These are phyloP conservation scores for Murraya paniculata DNA, from an alignment of 345 rosid species.

Conservation along the genomic window DNA sequence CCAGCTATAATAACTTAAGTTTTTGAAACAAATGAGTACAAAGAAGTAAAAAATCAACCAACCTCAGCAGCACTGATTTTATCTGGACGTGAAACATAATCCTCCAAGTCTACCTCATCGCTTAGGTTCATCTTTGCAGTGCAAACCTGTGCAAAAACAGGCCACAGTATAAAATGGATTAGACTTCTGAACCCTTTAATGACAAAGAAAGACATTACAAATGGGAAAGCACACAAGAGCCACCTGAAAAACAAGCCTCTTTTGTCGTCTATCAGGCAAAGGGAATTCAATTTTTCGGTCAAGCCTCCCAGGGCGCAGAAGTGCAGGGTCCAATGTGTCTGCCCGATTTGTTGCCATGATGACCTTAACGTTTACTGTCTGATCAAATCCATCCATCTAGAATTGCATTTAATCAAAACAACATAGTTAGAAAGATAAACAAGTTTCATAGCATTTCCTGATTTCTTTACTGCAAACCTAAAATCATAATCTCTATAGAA, in stretches of 20 bases:
- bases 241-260: conserved; percentile 99
- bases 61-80: conserved; percentile 99
- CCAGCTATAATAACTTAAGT: not conserved
- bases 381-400: conserved; percentile 87
- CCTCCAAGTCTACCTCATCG: conserved; percentile 98
- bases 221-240: not conserved
- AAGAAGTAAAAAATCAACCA: conserved; percentile 28
- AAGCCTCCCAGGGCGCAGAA: conserved; percentile 96
- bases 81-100: conserved; percentile 97
- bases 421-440: not conserved
- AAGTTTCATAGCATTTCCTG: not conserved
- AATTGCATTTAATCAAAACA: conserved; percentile 18
- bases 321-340: conserved; percentile 97
- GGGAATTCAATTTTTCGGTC: conserved; percentile 96
- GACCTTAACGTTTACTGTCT: conserved; percentile 95
- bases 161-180: not conserved
- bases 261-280: conserved; percentile 94
- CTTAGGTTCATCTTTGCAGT: conserved; percentile 94
- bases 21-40: not conserved
- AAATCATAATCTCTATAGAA: not conserved
- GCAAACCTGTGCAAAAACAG: conserved; percentile 67
- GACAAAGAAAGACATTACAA: not conserved
- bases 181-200: not conserved
- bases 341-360: conserved; percentile 98
- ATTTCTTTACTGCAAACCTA: not conserved